Evolutionary conservation across 23 red algal species (phyloP).

Genomic region (Pyropia haitanensis): DNA sequence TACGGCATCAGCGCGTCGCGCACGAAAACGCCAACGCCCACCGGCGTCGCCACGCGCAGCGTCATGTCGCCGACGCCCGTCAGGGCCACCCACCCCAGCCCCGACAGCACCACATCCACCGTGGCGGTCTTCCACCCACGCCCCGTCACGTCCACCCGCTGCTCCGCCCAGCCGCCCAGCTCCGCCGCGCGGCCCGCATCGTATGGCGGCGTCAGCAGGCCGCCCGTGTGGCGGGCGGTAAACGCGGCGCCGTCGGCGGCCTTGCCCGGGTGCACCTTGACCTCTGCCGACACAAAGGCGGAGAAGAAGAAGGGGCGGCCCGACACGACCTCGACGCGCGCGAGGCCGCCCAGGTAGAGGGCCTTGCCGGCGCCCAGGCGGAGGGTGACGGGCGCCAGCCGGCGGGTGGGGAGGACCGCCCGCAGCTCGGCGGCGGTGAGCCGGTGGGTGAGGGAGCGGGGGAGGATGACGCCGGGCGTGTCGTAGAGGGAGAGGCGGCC

Average conservation of each 20-base stretch:
- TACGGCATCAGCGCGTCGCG: conserved; percentile 82
- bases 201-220: conserved; percentile 38
- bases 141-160: conserved; percentile 41
- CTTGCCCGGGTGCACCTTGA: conserved; percentile 89
- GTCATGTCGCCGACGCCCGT: conserved; percentile 49
- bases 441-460: conserved; percentile 69
- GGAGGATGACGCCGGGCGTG: conserved; percentile 88
- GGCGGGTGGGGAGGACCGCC: conserved; percentile 65
- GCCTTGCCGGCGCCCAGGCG: conserved; percentile 76
- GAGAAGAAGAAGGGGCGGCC: conserved; percentile 86
- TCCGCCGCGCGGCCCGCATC: conserved; percentile 20
- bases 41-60: conserved; percentile 47
- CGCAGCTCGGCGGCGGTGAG: conserved; percentile 59
- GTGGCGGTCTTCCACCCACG: conserved; percentile 57
- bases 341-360: conserved; percentile 78
- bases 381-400: conserved; percentile 50
- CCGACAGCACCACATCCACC: conserved; percentile 71
- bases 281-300: conserved; percentile 49
- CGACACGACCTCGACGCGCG: conserved; percentile 57
- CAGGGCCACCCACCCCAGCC: conserved; percentile 75
- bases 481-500: conserved; percentile 53
- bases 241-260: conserved; percentile 39
- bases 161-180: conserved; percentile 51
- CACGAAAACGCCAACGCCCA: conserved; percentile 77
- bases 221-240: conserved; percentile 43